Base-by-base conservation (phyloP, 495 filamentous ascomycete genomes). In the Xylaria cubensis region DNA sequence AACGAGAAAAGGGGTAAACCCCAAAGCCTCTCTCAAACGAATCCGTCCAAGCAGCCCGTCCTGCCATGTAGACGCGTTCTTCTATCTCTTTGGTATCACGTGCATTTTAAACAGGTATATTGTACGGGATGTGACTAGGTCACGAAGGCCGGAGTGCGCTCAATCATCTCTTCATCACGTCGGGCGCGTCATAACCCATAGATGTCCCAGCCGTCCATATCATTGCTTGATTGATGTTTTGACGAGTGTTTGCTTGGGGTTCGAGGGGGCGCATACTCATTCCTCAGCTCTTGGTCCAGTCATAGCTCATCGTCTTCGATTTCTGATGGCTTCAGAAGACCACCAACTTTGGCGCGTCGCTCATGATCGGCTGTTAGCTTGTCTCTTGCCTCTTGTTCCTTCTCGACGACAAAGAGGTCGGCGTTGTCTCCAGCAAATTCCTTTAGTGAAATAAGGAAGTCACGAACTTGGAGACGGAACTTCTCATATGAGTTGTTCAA, bases 371-470 rank as follows among this genome's bases (percentile, higher is more conserved):
- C 93, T 64, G 89, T 88, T 74, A 91, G 89, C 55, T 92, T 93
- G 74, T 93, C 94, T 71, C 90, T 88, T 61, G 92, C 87, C 67
- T 91, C 91, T 76, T 93, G 90, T 80, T 98, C 96, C 73, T 96
- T 90, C 79, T 98, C 97, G 66, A 98, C 94, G 3, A 93, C 92
- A 82, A 92, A 99, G n/a, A 99, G 87, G 74, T 98, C 96, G 7
- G 95, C 91, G 77, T 94, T 96, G 80, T 94, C 89, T 62, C 93
- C 96, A 15, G 93, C 93, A 76, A 98, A 98, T 82, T 99, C 96
- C 82, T 97, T 97, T 67, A 99, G 83, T 36, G 94, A 94, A 75
- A 99, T 97, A 68, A 99, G 83, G 89, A 99, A 99, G 80, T 99
- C 96, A 70, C 96, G 93, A 61, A 98, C 88, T 68, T 94, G 91